These are phyloP conservation scores for Thelonectria rubi DNA, from an alignment of 2,329 filamentous ascomycete genomes.

Conservation along the genomic window DNA sequence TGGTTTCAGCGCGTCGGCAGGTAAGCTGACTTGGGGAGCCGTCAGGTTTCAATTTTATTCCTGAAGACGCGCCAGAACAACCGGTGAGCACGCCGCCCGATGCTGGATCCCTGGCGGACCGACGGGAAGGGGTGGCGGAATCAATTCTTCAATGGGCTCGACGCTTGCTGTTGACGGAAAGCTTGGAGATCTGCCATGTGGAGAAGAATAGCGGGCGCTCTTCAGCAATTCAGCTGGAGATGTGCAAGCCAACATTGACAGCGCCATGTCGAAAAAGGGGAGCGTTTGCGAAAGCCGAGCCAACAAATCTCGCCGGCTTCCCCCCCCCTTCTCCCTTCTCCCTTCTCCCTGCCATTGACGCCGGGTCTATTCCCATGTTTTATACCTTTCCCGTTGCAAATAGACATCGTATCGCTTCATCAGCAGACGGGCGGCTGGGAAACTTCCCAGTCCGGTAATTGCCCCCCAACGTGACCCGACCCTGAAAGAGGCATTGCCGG, in stretches of 20 bases:
- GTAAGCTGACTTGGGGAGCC: conserved; percentile 6
- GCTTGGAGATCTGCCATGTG: conserved; percentile 20
- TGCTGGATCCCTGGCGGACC: conserved; percentile 23
- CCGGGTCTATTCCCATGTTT: not conserved
- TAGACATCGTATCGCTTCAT: not conserved
- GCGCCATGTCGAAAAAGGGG: not conserved
- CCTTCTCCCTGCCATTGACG: too few species aligned
- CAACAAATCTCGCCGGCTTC: too few species aligned
- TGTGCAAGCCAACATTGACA: not conserved
- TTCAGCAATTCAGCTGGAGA: not conserved
- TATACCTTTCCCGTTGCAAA: not conserved
- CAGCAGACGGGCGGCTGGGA: conserved; percentile 4
- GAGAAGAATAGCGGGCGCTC: conserved; percentile 15
- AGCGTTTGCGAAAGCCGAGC: not conserved
- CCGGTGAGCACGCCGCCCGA: conserved; percentile 17
- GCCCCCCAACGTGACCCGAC: conserved; percentile 14
- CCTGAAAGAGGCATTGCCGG: conserved; percentile 24
- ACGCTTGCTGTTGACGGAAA: not conserved
- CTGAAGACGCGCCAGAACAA: not conserved
- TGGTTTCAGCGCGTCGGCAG: conserved; percentile 11
- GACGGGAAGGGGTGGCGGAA: conserved; percentile 4
- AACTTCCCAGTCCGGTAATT: conserved; percentile 28
- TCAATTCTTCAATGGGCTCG: not conserved
- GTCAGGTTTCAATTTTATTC: too few species aligned
- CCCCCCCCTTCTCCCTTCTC: too few species aligned